Evolutionary conservation across 257 asterid species (phyloP).

Genomic region (Ligustrum vulgare): DNA sequence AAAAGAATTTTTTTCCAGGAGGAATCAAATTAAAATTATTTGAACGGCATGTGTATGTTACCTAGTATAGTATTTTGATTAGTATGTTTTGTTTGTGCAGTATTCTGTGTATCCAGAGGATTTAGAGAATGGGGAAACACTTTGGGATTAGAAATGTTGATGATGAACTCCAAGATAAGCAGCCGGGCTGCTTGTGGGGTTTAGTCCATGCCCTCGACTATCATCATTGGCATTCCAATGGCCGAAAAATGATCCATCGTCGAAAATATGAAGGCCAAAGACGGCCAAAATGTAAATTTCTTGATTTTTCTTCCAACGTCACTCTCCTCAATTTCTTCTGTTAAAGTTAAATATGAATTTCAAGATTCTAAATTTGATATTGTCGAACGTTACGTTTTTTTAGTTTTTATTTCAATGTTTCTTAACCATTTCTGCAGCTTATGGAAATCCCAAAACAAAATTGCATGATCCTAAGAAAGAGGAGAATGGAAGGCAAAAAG

Average conservation of each 20-base stretch:
- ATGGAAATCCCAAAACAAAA: slow-evolving; percentile 26
- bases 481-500: slow-evolving; percentile 16
- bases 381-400: background rate
- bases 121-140: slow-evolving; percentile 51
- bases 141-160: slow-evolving; percentile 30
- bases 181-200: slow-evolving; percentile 65
- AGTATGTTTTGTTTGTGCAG: background rate
- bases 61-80: background rate
- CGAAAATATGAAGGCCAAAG: slow-evolving; percentile 29
- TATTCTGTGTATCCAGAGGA: background rate
- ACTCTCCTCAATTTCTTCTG: background rate
- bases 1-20: background rate
- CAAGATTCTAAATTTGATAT: background rate
- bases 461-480: slow-evolving; percentile 33
- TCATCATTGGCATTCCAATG: slow-evolving; percentile 55
- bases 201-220: slow-evolving; percentile 54
- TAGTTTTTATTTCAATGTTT: background rate
- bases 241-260: slow-evolving; percentile 39
- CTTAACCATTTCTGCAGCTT: slow-evolving; percentile 24
- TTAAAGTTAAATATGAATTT: background rate
- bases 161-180: slow-evolving; percentile 32
- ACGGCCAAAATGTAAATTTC: slow-evolving; percentile 27
- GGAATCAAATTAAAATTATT: background rate
- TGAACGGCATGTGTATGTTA: background rate
- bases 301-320: background rate